Conservation (phyloP, 257 asterid genomes). For the Cynanchum wilfordii region DNA sequence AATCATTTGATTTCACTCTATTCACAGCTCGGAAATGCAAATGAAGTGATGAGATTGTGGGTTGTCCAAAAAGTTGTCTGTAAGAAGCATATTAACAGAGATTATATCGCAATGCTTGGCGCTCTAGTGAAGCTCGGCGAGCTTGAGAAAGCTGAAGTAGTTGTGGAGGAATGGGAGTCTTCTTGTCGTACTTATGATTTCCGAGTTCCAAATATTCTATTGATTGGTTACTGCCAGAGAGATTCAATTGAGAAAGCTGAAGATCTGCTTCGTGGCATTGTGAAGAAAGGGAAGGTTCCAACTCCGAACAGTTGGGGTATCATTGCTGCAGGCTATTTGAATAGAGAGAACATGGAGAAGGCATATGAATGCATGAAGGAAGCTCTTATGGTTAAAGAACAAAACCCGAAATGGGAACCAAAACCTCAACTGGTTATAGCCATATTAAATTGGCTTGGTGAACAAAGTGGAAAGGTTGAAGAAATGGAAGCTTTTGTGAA, state of each 20-base stretch:
- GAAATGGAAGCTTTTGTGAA: conserved; percentile 43
- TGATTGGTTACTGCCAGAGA: conserved; percentile 55
- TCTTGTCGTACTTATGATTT: conserved; percentile 38
- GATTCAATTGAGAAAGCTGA: conserved; percentile 44
- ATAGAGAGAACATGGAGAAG: conserved; percentile 31
- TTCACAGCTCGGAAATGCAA: conserved; percentile 38
- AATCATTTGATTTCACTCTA: conserved; percentile 60
- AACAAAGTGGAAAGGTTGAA: conserved; percentile 28
- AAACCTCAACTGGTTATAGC: conserved; percentile 31
- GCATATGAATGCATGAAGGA: conserved; percentile 50
- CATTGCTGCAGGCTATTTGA: conserved; percentile 42
- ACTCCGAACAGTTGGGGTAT: conserved; percentile 58
- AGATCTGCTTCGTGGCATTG: conserved; percentile 30
- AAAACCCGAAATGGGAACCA: conserved; percentile 45
- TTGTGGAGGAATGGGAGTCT: conserved; percentile 50
- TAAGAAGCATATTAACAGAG: conserved; percentile 56
- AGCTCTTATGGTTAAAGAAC: conserved; percentile 41
- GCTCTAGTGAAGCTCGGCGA: conserved; percentile 56
- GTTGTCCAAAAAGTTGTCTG: conserved; percentile 40
- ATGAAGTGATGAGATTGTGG: conserved; percentile 57
- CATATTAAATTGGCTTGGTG: conserved; percentile 42
- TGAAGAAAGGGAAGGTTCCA: conserved; percentile 38
- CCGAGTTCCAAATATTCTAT: conserved; percentile 49
- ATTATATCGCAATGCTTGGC: conserved; percentile 49
- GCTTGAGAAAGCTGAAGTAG: conserved; percentile 37